Conservation (phyloP, 805 yeast genomes). For the Candida quercuum region DNA sequence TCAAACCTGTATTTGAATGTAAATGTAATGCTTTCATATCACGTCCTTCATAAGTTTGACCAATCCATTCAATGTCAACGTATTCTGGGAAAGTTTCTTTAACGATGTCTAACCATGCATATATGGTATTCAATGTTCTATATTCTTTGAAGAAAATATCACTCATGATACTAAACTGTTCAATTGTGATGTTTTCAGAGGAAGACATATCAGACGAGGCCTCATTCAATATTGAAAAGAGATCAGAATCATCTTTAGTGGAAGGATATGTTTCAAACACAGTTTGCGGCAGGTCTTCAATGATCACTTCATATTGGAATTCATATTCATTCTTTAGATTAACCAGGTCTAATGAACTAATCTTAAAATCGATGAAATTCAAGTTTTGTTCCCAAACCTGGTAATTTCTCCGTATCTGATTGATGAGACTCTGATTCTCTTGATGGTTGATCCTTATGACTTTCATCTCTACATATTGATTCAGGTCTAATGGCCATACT, state of each 20-base stretch:
- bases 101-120: constrained; percentile 65
- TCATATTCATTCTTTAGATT: no score
- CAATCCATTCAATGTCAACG: constrained; percentile 61
- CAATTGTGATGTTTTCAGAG: no score
- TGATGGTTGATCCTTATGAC: constrained; percentile 13
- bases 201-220: no score
- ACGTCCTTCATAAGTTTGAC: constrained; percentile 72
- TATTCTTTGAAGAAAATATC: constrained; percentile 68
- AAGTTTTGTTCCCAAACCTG: constrained; percentile 47
- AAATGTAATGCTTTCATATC: constrained; percentile 63
- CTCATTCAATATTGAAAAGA: constrained; percentile 1
- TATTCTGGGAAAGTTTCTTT: constrained; percentile 58
- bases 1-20: constrained; percentile 34
- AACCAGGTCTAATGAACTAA: no score
- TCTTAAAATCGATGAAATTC: constrained; percentile 41
- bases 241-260: neutral
- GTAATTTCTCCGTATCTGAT: constrained; percentile 9
- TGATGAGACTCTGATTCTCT: constrained; percentile 2
- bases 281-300: constrained; percentile 52
- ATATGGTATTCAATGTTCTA: constrained; percentile 60
- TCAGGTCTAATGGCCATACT: constrained; percentile 17
- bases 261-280: constrained; percentile 53
- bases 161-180: constrained; percentile 16
- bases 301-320: constrained; percentile 35
- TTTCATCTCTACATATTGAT: constrained; percentile 16